Base-by-base conservation (phyloP, 2,329 filamentous ascomycete species). In the Trichoderma sp. region DNA sequence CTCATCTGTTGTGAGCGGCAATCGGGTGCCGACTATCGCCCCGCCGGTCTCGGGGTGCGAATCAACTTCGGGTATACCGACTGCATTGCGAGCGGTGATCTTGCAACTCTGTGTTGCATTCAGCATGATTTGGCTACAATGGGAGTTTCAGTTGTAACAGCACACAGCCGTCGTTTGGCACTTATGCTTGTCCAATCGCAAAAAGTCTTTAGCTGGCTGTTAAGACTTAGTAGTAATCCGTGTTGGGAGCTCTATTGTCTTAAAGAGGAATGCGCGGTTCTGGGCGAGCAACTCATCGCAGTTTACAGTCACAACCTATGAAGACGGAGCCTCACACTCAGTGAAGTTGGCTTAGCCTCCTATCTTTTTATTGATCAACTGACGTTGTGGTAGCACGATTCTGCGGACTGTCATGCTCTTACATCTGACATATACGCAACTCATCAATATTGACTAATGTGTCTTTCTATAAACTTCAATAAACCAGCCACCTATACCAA, bases 31-130 rank as follows among this genome's bases (percentile, higher is more conserved):
- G 53, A 57, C 47, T 40, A 33, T 49, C 37, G 37, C 40, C 47
- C 24, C 63, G 63, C 37, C 53, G 63, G 53, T 66, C 63, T 57
- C 63, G 63, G 62, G 63, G 63, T 27, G 33, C 27, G n/a, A 49
- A 66, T 58, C 27, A 58, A 21, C 37, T 24, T 66, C 63, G 63
- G 63, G 53, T 49, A n/a, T 66, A 35, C 63, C 63, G 52, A 35
- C 53, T 47, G 61, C 47, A 40, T 27, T 47, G 10, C 29, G 21
- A n/a, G n/a, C 47, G 43, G 11, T 58, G 62, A 57, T 29, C 13
- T 11, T 58, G 62, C 29, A 35, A 21, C 27, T 40, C 29, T 27
- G 53, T 57, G 53, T 66, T 43, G 53, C 53, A 66, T 58, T 11
- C 14, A 57, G 35, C 53, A 58, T 27, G 7, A 10, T 31, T 43